Evolutionary conservation across 208 protist genomes (phyloP), one percentile per base, ranked within the genome.

Genomic region (Trypanosoma melophagium): DNA sequence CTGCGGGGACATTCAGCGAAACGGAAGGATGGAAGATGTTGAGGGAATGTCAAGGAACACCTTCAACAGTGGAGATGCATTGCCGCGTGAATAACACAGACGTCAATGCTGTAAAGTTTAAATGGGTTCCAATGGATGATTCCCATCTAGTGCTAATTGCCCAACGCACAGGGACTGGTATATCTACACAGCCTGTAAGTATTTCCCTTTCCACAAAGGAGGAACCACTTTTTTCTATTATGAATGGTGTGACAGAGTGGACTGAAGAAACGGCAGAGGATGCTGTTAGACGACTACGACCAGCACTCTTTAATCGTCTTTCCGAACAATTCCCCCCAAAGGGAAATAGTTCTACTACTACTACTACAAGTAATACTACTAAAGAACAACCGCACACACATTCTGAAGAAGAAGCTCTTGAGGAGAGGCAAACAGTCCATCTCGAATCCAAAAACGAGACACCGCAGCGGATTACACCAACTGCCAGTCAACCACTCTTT

Each of bases 111-210:
- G 21, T 75, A 19, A 66, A 51, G 35, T 41, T 69, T 5, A 75
- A 75, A 38, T 75, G 61, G 60, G 69, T 75, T 42, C 57, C 61
- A 42, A 69, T 69, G 60, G 69, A 69, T 28, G 40, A 65, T 24
- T 53, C 44, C 1, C 44, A 69, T 35, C 12, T 69, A 13, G 56
- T 69, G 21, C 14, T 75, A 44, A 63, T 69, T 47, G 31, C 40
- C 1, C 69, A 75, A 56, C 9, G 45, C 24, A 44, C 7, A 24
- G 24, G 16, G 12, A 31, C 16, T 21, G 40, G 24, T 28, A 21
- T 13, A 7, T 58, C 40, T 13, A 10, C 1, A 10, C 2, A 44
- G 45, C 69, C 60, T 7, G 19, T 56, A 54, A 68, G 31, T 41
- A 38, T 58, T 28, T 40, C 60, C 38, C 19, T 74, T 17, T 63